Base-by-base conservation (phyloP, 2,329 filamentous ascomycete genomes). In the Ascochyta koolunga region DNA sequence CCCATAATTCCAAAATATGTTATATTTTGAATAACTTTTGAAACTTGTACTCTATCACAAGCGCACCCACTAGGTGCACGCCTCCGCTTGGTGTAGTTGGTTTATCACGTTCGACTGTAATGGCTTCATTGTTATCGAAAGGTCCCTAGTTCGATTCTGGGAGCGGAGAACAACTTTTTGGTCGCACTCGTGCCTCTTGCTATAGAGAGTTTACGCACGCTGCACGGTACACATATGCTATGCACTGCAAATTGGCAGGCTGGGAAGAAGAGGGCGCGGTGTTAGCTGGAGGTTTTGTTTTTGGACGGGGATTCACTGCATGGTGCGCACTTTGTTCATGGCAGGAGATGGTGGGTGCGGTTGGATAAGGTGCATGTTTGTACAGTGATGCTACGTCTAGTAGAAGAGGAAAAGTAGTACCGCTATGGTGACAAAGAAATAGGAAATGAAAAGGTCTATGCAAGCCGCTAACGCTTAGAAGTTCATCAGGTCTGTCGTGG, bases 401-500 rank as follows among this genome's bases (percentile, higher is more conserved):
- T 7, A 49, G 15, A 24, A 35, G 15, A 10, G n/a, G 11, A 35
- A 33, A 29, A 29, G 1, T 5, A 15, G 11, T 21, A 44, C 38
- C 42, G 49, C 36, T 32, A 39, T 43, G 49, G 13, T 15, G 22
- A 46, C 29, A 38, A n/a, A 38, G 21, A 27, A 36, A 42, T 16
- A 53, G 25, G 33, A 43, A n/a, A n/a, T n/a, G n/a, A n/a, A n/a
- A 39, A 48, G 24, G 22, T 54, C 39, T 54, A 54, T 49, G 39
- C 21, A 44, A 48, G 15, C 19, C 36, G 41, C 50, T 21, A 15
- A n/a, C 10, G 29, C 35, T 40, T 64, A 71, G 47, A 70, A 71
- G 58, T 70, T 71, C 68, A 71, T 71, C 46, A 71, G 50, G 58
- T 71, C 68, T 71, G 54, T 16, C 11, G 25, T 4, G 0, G 1